phyloP scores from a whole-genome alignment of 202 grass and related monocot species.

The Dendrocalamus latiflorus region DNA sequence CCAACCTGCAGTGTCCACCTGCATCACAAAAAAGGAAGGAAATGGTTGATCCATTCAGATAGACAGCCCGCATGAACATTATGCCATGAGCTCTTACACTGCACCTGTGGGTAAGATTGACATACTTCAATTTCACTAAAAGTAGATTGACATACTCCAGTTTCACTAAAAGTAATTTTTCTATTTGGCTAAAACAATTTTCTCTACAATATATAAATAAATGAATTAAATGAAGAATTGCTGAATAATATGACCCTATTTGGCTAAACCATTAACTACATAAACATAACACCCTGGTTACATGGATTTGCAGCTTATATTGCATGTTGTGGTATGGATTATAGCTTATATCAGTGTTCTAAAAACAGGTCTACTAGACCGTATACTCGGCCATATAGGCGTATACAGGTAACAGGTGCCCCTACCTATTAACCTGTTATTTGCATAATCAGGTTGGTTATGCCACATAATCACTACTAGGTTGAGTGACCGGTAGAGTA shows the following conservation, averaged over 20 bases:
- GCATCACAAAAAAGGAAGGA: slow-evolving; percentile 13
- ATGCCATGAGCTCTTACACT: not conserved
- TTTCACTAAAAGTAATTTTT: not conserved
- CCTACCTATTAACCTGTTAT: no score
- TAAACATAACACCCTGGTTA: not conserved
- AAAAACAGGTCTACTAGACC: no score
- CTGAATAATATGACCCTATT: not conserved
- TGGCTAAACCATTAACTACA: not conserved
- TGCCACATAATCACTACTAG: no score
- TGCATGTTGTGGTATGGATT: not conserved
- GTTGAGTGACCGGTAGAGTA: no score
- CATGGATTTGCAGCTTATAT: not conserved
- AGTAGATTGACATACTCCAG: not conserved
- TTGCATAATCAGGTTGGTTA: no score
- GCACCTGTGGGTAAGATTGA: not conserved
- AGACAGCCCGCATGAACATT: not conserved
- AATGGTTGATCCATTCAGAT: not conserved
- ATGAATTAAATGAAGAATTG: not conserved
- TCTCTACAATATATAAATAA: not conserved
- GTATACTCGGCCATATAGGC: no score
- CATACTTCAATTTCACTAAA: not conserved
- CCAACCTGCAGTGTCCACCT: slow-evolving; percentile 98
- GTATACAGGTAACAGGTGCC: no score
- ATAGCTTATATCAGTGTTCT: no score
- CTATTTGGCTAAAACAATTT: not conserved